These are phyloP conservation scores for Bryoglossum gracile DNA, from an alignment of 495 filamentous ascomycete genomes.

Conservation along the genomic window DNA sequence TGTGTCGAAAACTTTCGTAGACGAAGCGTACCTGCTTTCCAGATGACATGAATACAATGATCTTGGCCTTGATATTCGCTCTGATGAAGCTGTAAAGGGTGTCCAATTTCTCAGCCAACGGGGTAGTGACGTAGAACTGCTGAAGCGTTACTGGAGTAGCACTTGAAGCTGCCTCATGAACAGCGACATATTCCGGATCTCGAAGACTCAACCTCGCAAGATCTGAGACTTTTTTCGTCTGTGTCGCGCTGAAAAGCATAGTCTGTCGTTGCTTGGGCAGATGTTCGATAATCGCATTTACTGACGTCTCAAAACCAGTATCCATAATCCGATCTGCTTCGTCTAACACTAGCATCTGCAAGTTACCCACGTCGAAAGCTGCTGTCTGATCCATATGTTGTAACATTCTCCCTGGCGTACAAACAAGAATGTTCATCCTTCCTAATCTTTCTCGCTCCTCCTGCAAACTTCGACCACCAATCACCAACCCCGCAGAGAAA, in stretches of 20 bases:
- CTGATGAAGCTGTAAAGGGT: slow-evolving; percentile 88
- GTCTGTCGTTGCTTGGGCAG: slow-evolving; percentile 84
- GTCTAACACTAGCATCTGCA: slow-evolving; percentile 90
- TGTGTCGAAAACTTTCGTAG: slow-evolving; percentile 84
- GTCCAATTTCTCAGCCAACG: slow-evolving; percentile 80
- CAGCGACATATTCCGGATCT: slow-evolving; percentile 90
- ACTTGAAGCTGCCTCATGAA: slow-evolving; percentile 73
- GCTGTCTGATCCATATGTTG: slow-evolving; percentile 96
- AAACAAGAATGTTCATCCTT: slow-evolving; percentile 96
- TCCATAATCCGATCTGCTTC: slow-evolving; percentile 97
- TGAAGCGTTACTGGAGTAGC: slow-evolving; percentile 80
- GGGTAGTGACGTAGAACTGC: slow-evolving; percentile 83
- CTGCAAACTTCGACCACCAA: slow-evolving; percentile 85
- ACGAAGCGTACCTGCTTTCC: slow-evolving; percentile 96
- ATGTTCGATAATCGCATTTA: slow-evolving; percentile 92
- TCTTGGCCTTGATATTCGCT: slow-evolving; percentile 81
- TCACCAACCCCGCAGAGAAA: slow-evolving; percentile 90
- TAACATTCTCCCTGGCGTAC: slow-evolving; percentile 89
- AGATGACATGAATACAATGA: slow-evolving; percentile 87
- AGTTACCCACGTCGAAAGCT: slow-evolving; percentile 77
- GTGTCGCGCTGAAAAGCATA: slow-evolving; percentile 90
- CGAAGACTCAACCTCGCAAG: slow-evolving; percentile 79
- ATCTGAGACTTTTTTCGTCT: slow-evolving; percentile 90
- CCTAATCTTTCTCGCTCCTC: slow-evolving; percentile 83
- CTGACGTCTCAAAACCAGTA: slow-evolving; percentile 88